A percentile compares a stretch with the other conserved stretches of the same genome.
Conservation (phyloP, 2,329 filamentous ascomycete species). For the Verticillium nonalfalfae region DNA sequence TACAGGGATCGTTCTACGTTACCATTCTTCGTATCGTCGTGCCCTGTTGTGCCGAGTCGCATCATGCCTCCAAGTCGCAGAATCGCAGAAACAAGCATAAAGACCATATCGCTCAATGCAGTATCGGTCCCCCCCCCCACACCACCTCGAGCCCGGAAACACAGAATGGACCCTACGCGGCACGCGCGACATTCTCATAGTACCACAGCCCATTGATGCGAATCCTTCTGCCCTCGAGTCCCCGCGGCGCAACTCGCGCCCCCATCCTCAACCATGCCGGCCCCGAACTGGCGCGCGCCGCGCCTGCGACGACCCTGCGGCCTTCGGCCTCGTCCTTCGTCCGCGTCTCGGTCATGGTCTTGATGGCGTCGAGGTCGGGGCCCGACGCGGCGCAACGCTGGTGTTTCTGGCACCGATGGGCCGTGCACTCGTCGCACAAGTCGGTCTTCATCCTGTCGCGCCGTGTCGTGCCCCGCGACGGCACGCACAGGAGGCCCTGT, state of each 20-base stretch:
- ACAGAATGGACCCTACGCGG: not conserved
- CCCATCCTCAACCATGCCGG: not conserved
- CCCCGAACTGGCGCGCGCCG: not conserved
- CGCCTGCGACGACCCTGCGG: not conserved
- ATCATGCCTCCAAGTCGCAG: too few species aligned
- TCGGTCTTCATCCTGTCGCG: not conserved
- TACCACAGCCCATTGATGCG: not conserved
- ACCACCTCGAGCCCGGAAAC: not conserved
- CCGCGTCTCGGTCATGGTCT: not conserved
- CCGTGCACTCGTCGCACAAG: not conserved
- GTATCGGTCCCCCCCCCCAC: not conserved
- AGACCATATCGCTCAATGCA: not conserved
- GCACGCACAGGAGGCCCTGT: not conserved
- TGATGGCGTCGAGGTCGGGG: not conserved
- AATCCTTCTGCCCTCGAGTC: not conserved
- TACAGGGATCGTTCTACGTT: not conserved
- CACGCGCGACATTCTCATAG: not conserved
- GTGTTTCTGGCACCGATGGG: not conserved
- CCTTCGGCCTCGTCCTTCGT: not conserved
- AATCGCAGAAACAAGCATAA: not conserved
- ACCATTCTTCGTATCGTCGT: not conserved
- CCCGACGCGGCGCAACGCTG: not conserved
- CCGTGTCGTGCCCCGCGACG: not conserved
- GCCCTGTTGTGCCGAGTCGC: too few species aligned
- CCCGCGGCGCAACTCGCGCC: not conserved